Evolutionary conservation across 2,329 filamentous ascomycete species (phyloP).

Genomic region (Waltergamsia citrina): DNA sequence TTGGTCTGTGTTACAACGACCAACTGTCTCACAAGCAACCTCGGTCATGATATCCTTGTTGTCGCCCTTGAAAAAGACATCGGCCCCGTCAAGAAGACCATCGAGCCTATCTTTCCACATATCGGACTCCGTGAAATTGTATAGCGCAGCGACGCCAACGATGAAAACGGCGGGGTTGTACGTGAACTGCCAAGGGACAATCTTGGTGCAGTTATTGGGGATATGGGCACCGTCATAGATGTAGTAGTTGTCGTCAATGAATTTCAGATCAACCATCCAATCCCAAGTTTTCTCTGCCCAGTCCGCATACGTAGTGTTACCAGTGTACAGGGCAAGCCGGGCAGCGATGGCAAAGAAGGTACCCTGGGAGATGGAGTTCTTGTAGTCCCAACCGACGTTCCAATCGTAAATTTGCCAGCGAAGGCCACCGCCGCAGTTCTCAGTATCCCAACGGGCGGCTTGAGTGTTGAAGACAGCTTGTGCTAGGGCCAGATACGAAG

Average conservation of each 20-base stretch:
- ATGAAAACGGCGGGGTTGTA: conserved; percentile 62
- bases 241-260: conserved; percentile 50
- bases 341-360: conserved; percentile 56
- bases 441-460: conserved; percentile 60
- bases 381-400: conserved; percentile 77
- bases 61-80: conserved; percentile 44
- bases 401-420: conserved; percentile 80
- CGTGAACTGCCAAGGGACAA: conserved; percentile 56
- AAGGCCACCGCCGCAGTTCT: conserved; percentile 63
- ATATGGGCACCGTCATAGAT: conserved; percentile 55
- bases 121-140: conserved; percentile 45
- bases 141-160: conserved; percentile 58
- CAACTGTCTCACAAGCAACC: conserved; percentile 52
- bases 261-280: conserved; percentile 49
- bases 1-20: conserved; percentile 52
- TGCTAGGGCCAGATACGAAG: conserved; percentile 62
- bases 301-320: conserved; percentile 65
- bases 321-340: conserved; percentile 66
- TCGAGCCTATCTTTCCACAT: conserved; percentile 50
- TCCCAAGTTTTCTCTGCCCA: conserved; percentile 70
- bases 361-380: conserved; percentile 54
- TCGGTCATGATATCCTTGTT: conserved; percentile 53
- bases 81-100: conserved; percentile 42
- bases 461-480: conserved; percentile 79
- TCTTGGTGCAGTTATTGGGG: conserved; percentile 43